Evolutionary conservation across 805 yeast species (phyloP).

Genomic region (Saturnispora halmiae): DNA sequence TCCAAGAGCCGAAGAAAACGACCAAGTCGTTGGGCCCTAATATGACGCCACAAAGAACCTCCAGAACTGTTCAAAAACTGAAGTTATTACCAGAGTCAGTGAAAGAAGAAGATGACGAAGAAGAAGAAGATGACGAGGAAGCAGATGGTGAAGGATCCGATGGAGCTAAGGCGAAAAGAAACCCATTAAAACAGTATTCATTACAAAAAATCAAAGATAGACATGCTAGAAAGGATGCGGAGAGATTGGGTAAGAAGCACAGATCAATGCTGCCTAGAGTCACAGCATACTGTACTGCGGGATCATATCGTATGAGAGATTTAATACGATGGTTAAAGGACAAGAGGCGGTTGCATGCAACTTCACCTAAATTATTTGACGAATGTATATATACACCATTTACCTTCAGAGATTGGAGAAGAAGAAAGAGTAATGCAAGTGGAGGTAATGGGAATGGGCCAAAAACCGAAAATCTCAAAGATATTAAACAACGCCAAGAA

Average conservation of each 20-base stretch:
- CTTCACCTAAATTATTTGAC: slow-evolving; percentile 82
- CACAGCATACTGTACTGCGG: slow-evolving; percentile 93
- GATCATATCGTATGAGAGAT: slow-evolving; percentile 84
- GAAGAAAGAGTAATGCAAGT: slow-evolving; percentile 19
- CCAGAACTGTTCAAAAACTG: slow-evolving; percentile 65
- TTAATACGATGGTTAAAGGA: slow-evolving; percentile 78
- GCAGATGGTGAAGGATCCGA: slow-evolving; percentile 13
- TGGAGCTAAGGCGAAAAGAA: slow-evolving; percentile 30
- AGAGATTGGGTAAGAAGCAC: slow-evolving; percentile 78
- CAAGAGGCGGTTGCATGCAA: slow-evolving; percentile 59
- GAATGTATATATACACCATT: slow-evolving; percentile 94
- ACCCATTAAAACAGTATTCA: slow-evolving; percentile 31
- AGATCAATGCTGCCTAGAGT: slow-evolving; percentile 83
- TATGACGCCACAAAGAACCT: slow-evolving; percentile 65
- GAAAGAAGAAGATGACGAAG: slow-evolving; percentile 23
- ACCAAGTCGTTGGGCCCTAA: slow-evolving; percentile 35
- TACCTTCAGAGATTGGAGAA: slow-evolving; percentile 71
- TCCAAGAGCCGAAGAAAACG: slow-evolving; percentile 13
- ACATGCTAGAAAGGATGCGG: slow-evolving; percentile 90
- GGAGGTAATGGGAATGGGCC: slow-evolving; percentile 4
- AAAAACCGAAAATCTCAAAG: slow-evolving; percentile 2
- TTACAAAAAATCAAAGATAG: slow-evolving; percentile 81
- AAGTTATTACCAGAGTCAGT: slow-evolving; percentile 60
- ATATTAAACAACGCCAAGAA: slow-evolving; percentile 17
- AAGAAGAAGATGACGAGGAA: slow-evolving; percentile 12